Percentiles rank a stretch among this genome's conserved stretches.
Evolutionary conservation across 805 yeast species (phyloP).

Genomic region (Candida fluviatilis): DNA sequence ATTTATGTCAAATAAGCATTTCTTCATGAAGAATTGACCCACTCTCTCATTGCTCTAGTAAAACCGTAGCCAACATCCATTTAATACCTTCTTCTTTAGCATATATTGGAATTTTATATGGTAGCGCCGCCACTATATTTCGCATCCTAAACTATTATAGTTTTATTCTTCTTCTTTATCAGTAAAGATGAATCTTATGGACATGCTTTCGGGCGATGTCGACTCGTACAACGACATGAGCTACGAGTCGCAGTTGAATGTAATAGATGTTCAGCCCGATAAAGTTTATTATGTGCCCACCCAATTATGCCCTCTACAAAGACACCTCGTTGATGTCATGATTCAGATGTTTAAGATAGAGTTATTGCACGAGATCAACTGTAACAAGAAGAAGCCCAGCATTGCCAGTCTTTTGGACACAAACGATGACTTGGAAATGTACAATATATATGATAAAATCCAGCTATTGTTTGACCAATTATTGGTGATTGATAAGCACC

Average conservation of each 20-base stretch:
- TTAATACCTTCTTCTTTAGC: too few relatives aligned
- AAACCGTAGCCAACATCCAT: too few relatives aligned
- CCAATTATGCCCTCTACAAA: constrained; percentile 27
- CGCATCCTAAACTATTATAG: too few relatives aligned
- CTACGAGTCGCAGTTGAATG: too few relatives aligned
- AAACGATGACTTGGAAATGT: constrained; percentile 9
- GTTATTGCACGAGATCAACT: constrained; percentile 18
- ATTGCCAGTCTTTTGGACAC: constrained; percentile 34
- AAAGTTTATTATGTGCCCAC: constrained; percentile 35
- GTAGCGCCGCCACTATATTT: too few relatives aligned
- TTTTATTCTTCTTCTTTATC: too few relatives aligned
- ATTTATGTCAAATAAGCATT: too few relatives aligned
- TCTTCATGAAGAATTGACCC: too few relatives aligned
- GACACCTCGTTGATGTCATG: constrained; percentile 29
- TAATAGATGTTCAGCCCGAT: neutral
- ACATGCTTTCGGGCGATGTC: constrained; percentile 34
- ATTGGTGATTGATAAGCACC: constrained; percentile 55
- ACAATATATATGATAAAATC: constrained; percentile 27
- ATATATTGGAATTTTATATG: too few relatives aligned
- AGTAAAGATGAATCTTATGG: constrained; percentile 33
- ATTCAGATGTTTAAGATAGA: constrained; percentile 26
- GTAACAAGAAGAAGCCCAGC: constrained; percentile 24
- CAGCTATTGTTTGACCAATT: constrained; percentile 43
- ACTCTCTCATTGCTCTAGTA: too few relatives aligned
- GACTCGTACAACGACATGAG: too few relatives aligned